phyloP scores from a whole-genome alignment of 2,329 filamentous ascomycete species.

The Colletotrichum falcatum region DNA sequence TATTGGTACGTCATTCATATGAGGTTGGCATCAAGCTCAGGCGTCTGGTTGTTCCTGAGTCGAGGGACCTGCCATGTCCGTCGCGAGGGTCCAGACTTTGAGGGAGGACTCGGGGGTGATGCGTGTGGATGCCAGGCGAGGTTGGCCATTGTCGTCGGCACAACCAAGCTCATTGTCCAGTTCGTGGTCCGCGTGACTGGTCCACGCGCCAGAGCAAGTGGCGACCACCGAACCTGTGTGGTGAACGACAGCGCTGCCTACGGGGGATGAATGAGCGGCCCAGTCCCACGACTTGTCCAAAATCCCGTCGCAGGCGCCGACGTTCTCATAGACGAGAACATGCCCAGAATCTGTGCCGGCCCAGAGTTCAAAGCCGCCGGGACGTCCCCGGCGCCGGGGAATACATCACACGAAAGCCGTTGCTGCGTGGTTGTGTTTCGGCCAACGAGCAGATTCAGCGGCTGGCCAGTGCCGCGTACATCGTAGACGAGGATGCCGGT shows the following conservation, averaged over 20 bases:
- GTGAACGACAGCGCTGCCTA: constrained; percentile 65
- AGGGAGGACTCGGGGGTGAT: constrained; percentile 40
- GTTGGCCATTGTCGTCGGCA: constrained; percentile 30
- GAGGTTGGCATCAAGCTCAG: background rate
- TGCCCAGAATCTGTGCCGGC: constrained; percentile 66
- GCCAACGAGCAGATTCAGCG: constrained; percentile 66
- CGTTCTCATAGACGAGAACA: constrained; percentile 69
- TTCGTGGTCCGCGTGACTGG: constrained; percentile 45
- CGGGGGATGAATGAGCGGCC: constrained; percentile 59
- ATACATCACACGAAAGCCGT: constrained; percentile 67
- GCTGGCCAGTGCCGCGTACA: constrained; percentile 67
- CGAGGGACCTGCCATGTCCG: background rate
- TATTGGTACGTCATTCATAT: background rate
- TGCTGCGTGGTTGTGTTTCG: constrained; percentile 66
- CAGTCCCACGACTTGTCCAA: constrained; percentile 62
- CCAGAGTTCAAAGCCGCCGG: constrained; percentile 70
- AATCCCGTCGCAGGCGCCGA: constrained; percentile 61
- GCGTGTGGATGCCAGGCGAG: constrained; percentile 33
- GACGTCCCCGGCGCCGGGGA: constrained; percentile 52
- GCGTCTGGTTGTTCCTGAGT: background rate
- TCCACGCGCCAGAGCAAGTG: constrained; percentile 69
- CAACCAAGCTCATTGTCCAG: constrained; percentile 24
- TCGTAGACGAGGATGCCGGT: constrained; percentile 71
- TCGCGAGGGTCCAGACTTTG: constrained; percentile 39
- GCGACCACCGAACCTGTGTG: constrained; percentile 66